A percentile compares a stretch with the other conserved stretches of the same genome.
These are phyloP conservation scores for Physcomitrium patens DNA, from an alignment of 225 moss, liverwort and hornwort species.

Conservation along the genomic window DNA sequence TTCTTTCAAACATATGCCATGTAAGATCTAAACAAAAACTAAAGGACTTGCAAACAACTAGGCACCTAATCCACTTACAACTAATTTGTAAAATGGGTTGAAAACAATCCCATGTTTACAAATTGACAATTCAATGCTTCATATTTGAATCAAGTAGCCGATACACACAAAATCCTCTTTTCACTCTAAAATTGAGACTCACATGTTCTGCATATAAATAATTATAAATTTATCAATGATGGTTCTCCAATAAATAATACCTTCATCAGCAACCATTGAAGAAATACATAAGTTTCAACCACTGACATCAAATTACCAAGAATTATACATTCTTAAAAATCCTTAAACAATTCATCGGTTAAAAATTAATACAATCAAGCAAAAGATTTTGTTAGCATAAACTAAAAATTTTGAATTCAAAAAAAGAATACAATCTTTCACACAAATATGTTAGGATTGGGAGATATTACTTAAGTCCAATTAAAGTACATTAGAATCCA, in stretches of 20 bases:
- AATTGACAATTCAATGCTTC: conserved; percentile 26
- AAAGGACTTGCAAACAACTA: conserved; percentile 20
- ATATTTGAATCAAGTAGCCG: conserved; percentile 35
- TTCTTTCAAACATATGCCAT: background rate
- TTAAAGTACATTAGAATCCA: conserved; percentile 2
- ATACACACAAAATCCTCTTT: conserved; percentile 37
- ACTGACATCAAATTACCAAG: background rate
- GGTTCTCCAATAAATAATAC: background rate
- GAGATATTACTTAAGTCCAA: conserved; percentile 2
- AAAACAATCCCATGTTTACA: conserved; percentile 41
- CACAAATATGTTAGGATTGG: background rate
- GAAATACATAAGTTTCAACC: background rate
- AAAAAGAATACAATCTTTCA: background rate
- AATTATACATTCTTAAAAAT: background rate
- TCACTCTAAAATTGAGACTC: conserved; percentile 8
- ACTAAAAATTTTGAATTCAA: background rate
- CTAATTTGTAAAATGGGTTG: conserved; percentile 45
- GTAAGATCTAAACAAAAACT: background rate
- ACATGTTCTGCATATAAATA: conserved; percentile 31
- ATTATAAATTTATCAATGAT: background rate
- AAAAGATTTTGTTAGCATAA: background rate
- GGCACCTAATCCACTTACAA: conserved; percentile 33
- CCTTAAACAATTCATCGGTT: background rate
- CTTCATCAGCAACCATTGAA: background rate
- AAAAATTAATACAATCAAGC: no score